phyloP scores from a whole-genome alignment of 1,284 basidiomycete species.

The Vanrija sp. region DNA sequence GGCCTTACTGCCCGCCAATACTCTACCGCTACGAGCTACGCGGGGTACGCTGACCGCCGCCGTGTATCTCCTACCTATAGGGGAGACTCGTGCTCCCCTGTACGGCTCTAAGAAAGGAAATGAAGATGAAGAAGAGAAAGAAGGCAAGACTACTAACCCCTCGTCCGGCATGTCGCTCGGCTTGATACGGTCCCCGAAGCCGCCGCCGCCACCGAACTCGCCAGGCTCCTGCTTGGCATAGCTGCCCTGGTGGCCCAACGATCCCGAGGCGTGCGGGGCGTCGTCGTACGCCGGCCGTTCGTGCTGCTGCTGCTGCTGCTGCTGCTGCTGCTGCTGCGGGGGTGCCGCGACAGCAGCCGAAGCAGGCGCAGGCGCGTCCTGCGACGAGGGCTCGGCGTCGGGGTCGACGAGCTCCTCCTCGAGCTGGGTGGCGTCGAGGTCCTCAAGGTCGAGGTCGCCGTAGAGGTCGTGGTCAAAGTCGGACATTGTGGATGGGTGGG shows the following conservation, averaged over 20 bases:
- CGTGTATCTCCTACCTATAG: background rate
- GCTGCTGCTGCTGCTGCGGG: background rate
- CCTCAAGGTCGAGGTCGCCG: constrained; percentile 40
- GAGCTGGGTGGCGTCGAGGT: constrained; percentile 37
- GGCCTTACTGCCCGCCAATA: background rate
- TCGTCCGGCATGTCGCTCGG: constrained; percentile 97
- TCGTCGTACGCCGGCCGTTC: background rate
- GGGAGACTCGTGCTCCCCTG: background rate
- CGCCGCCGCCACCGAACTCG: constrained; percentile 9
- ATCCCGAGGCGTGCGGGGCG: background rate
- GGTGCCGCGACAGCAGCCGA: background rate
- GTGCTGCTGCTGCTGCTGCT: background rate
- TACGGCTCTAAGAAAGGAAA: constrained; percentile 2
- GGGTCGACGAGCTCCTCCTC: constrained; percentile 40
- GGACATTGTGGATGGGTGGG: constrained; percentile 26
- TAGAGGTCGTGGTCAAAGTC: constrained; percentile 41
- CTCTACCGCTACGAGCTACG: background rate
- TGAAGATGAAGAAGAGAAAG: constrained; percentile 13
- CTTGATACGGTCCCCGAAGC: constrained; percentile 53
- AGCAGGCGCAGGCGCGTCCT: background rate
- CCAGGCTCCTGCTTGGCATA: background rate
- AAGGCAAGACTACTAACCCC: constrained; percentile 69
- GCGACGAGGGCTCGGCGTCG: constrained; percentile 8
- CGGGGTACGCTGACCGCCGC: background rate
- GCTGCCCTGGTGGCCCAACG: background rate